Evolutionary conservation across 169 alveolate genomes (phyloP), one percentile per base, ranked within the genome.

Genomic region (Condylostoma magnum): DNA sequence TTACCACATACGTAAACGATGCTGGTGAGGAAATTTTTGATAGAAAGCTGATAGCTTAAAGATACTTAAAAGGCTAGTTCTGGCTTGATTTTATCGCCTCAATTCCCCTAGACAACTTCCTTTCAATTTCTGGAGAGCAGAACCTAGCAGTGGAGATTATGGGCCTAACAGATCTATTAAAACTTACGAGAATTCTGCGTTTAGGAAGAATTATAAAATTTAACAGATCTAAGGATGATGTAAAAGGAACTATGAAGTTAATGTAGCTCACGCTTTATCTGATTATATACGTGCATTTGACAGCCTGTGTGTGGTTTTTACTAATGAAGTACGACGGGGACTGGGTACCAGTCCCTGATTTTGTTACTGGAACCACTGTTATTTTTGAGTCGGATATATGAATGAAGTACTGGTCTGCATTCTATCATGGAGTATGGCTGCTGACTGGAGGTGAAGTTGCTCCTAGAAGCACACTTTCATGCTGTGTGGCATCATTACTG

Each of bases 261-360:
- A n/a, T 38, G 6, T 53, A 77, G 28, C 37, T 82, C 15, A 18
- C 65, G 25, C 67, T 77, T 18, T 82, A 63, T 48, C n/a, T 82
- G 31, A 36, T 65, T 53, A 28, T 82, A 6, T 82, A 74, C 60
- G 73, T 82, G 6, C 90, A 82, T 41, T 38, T 69, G 30, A 30
- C 48, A 34, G 90, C 84, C 12, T 82, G 90, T 44, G 30, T 79
- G 2, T 83, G 90, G 87, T 83, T 66, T 51, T 50, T 48, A 30
- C 52, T 78, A 34, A 79, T 79, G 1, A 68, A 46, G 8, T 8
- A 27, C 4, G 78, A 52, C 25, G 72, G 57, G 34, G 30, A 30
- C 20, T 69, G 85, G 85, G 58, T 51, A 15, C 76, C 76, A 3
- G 22, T 36, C 31, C 2, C 30, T 0, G 60, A 46, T 8, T 47